These are phyloP conservation scores for Iris pallida DNA, from an alignment of 116 monocot genomes.

Conservation along the genomic window DNA sequence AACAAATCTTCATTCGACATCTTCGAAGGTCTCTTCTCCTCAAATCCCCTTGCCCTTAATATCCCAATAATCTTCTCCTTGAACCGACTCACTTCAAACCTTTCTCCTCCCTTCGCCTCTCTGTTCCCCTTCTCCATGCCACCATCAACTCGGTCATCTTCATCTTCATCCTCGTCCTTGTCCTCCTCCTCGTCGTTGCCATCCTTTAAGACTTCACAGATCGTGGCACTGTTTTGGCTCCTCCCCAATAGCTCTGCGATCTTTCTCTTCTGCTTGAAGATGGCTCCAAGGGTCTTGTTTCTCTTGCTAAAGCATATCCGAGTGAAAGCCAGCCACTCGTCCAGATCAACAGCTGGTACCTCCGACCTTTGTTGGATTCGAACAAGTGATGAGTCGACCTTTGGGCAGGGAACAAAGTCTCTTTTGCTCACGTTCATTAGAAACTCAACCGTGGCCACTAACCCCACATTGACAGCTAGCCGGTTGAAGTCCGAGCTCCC, in stretches of 20 bases:
- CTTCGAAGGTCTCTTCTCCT: constrained; percentile 67
- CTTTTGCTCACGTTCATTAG: constrained; percentile 78
- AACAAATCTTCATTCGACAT: constrained; percentile 65
- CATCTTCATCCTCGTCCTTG: not conserved
- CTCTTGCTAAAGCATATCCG: constrained; percentile 63
- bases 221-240: constrained; percentile 9
- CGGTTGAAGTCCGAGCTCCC: constrained; percentile 77
- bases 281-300: constrained; percentile 85
- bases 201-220: not conserved
- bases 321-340: constrained; percentile 85
- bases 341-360: constrained; percentile 39
- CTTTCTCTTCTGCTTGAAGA: constrained; percentile 88
- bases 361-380: constrained; percentile 42
- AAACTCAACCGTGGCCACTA: constrained; percentile 55
- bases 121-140: not conserved
- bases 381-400: constrained; percentile 79
- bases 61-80: constrained; percentile 58
- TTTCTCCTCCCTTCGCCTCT: constrained; percentile 13
- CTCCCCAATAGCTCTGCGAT: constrained; percentile 39
- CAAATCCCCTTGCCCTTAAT: constrained; percentile 45
- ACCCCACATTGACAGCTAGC: constrained; percentile 60
- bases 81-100: constrained; percentile 25
- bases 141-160: not conserved
- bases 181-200: constrained; percentile 8
- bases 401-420: constrained; percentile 74